Percentiles rank a stretch among this genome's conserved stretches.
These are phyloP conservation scores for Borovskyia barvae DNA, from an alignment of 208 protist genomes.

Conservation along the genomic window DNA sequence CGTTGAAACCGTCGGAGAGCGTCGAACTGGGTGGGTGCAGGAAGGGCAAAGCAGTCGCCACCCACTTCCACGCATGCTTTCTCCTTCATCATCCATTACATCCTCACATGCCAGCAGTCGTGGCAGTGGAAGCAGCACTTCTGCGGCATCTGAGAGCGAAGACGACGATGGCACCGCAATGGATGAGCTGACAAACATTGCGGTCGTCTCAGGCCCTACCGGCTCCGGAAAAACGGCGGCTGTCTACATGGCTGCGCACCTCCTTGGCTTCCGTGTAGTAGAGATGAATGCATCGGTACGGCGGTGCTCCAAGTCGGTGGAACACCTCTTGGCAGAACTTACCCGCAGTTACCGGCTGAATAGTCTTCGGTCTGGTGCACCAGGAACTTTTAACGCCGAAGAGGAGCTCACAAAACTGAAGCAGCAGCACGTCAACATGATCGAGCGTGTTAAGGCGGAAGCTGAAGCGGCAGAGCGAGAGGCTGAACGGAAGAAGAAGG, in stretches of 20 bases:
- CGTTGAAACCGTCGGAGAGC: too few species aligned
- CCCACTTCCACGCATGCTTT: too few species aligned
- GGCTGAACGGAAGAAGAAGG: conserved; percentile 8
- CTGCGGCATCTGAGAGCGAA: conserved; percentile 1
- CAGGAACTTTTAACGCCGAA: conserved; percentile 41
- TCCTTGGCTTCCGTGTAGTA: conserved; percentile 76
- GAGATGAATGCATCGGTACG: conserved; percentile 80
- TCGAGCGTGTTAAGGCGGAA: conserved; percentile 22
- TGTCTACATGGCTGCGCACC: conserved; percentile 72
- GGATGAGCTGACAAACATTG: conserved; percentile 83
- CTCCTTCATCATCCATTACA: too few species aligned
- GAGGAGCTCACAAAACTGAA: conserved; percentile 70
- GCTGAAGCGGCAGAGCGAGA: conserved; percentile 20
- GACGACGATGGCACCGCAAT: conserved; percentile 7
- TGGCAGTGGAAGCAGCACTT: conserved; percentile 14
- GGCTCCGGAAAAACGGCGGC: conserved; percentile 78
- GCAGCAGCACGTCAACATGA: conserved; percentile 41
- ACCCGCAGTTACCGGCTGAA: conserved; percentile 71
- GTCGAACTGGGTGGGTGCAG: too few species aligned
- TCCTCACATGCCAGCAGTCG: too few species aligned
- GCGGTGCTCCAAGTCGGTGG: conserved; percentile 67
- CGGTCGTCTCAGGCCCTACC: conserved; percentile 64
- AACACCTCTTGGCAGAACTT: conserved; percentile 75
- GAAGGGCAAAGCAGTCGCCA: too few species aligned
- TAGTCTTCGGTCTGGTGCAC: conserved; percentile 24